Conservation (phyloP, 2,329 filamentous ascomycete species). For the Trichoderma sp. region DNA sequence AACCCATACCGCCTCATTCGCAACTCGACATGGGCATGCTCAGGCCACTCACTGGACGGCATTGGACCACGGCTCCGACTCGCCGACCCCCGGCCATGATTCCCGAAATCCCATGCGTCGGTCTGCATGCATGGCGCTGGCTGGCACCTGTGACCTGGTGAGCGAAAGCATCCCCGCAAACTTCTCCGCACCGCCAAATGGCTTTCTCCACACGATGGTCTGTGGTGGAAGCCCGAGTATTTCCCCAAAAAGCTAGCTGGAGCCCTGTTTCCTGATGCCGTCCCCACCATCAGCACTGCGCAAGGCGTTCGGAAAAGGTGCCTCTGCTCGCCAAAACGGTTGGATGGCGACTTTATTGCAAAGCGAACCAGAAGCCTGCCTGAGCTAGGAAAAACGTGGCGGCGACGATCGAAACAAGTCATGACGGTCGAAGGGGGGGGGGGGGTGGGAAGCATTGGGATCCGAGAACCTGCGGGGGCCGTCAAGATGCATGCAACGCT, state of each 20-base stretch:
- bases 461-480: slow-evolving; percentile 7
- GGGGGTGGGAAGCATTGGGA: not conserved
- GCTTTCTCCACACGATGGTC: not conserved
- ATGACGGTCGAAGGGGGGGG: not conserved
- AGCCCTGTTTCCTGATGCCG: slow-evolving; percentile 29
- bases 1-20: not conserved
- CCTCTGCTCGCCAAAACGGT: not conserved
- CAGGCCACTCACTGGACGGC: not conserved
- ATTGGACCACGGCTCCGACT: not conserved
- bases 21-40: not conserved
- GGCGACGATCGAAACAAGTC: not conserved
- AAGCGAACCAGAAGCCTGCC: not conserved
- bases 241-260: slow-evolving; percentile 11
- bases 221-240: slow-evolving; percentile 4
- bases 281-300: slow-evolving; percentile 37
- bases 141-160: not conserved
- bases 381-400: slow-evolving; percentile 8
- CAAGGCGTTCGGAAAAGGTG: not conserved
- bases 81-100: not conserved
- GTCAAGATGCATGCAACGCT: not conserved
- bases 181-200: not conserved
- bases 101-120: not conserved
- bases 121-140: not conserved
- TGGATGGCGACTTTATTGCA: not conserved
- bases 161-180: not conserved